Conservation (phyloP, 805 yeast genomes). For the Metschnikowia cubensis region DNA sequence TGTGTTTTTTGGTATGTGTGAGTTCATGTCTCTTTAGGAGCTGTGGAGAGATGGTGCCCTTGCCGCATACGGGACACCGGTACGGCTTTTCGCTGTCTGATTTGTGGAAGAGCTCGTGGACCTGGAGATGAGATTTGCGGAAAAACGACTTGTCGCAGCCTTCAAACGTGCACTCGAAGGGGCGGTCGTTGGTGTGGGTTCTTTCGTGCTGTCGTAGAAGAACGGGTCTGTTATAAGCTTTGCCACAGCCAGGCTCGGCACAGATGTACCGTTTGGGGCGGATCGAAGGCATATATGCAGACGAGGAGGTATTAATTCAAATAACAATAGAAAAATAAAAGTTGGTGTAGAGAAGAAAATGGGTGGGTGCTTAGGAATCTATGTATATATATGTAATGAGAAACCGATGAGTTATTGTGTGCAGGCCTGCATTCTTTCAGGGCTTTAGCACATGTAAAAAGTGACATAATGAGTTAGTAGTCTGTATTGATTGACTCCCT, state of each 20-base stretch:
- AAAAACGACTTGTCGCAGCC: conserved; percentile 64
- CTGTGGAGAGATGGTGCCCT: conserved; percentile 77
- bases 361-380: not conserved
- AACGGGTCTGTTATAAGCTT: conserved; percentile 77
- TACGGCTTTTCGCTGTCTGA: conserved; percentile 56
- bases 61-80: conserved; percentile 69
- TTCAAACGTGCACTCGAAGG: conserved; percentile 55
- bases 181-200: conserved; percentile 76
- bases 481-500: no score
- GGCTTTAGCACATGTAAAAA: not conserved
- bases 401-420: not conserved
- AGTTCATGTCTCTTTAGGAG: conserved; percentile 79
- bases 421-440: not conserved
- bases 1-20: conserved; percentile 54
- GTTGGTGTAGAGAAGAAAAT: not conserved
- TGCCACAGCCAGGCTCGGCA: conserved; percentile 61
- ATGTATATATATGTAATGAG: not conserved
- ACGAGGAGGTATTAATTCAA: no score
- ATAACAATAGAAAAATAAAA: not conserved
- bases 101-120: conserved; percentile 67
- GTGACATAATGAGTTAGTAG: no score
- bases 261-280: conserved; percentile 65
- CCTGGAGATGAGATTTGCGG: conserved; percentile 75
- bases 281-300: conserved; percentile 8
- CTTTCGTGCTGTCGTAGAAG: conserved; percentile 76